Base-by-base conservation (phyloP, 1,284 basidiomycete species). In the Rhodotorula glutinis region DNA sequence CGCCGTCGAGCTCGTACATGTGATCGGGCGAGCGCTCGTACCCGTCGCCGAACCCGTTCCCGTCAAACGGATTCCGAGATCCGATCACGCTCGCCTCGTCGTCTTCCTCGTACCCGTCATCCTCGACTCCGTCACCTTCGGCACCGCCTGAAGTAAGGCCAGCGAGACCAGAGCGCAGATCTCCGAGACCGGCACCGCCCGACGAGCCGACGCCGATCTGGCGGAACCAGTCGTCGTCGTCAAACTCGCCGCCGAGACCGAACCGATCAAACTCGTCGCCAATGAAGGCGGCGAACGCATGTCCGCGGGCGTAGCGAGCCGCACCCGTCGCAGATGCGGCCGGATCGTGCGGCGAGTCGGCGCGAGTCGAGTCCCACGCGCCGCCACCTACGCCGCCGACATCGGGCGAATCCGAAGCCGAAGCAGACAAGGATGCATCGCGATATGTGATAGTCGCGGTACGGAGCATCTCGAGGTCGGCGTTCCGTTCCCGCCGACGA, bases 181-280 rank as follows among this genome's bases (percentile, higher is more conserved):
- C 33, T 5, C 33, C 33, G 33, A 38, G 33, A 38, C 33, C 33
- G 33, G 33, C 33, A 5, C 5, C 33, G 10, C 33, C 33, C 16
- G 27, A 30, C n/a, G 57, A 23, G 41, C 33, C 27, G 49, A 56
- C 52, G 19, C 64, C 64, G 33, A 65, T 29, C 33, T 54, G 51
- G 14, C 54, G 47, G 38, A 65, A 60, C 49, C 60, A 65, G n/a
- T 55, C 53, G 41, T 65, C 53, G 41, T 65, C 64, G 59, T 61
- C 59, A 41, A 57, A 65, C 21, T 55, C 53, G 41, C 60, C 64
- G 51, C 56, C 59, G 59, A 65, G 52, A n/a, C 64, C 64, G 47
- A 61, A 65, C 25, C 59, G 59, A 29, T 65, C 64, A 30, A 65
- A 51, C 25, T 65, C 54, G 40, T 65, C 64, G 30, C 44, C 47